A percentile compares a stretch with the other conserved stretches of the same genome.
phyloP scores from a whole-genome alignment of 495 filamentous ascomycete genomes.

The Amniculicola lignicola region DNA sequence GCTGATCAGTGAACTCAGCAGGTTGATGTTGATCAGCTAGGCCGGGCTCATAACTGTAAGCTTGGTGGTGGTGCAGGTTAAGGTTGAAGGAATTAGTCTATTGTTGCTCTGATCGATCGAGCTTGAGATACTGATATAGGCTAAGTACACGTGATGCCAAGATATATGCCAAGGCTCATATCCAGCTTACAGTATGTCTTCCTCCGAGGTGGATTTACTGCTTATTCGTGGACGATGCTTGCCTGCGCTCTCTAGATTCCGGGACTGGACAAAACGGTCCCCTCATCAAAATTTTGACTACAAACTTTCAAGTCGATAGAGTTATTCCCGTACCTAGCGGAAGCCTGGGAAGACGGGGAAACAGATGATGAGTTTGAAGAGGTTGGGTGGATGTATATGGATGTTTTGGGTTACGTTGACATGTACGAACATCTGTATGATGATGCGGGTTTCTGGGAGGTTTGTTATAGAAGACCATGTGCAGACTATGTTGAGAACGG shows the following conservation, averaged over 20 bases:
- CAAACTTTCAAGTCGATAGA: constrained; percentile 3
- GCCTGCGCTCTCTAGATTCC: constrained; percentile 8
- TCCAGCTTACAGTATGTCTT: too few species aligned
- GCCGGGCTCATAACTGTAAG: too few species aligned
- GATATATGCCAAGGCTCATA: too few species aligned
- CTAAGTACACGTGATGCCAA: too few species aligned
- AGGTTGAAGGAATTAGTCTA: too few species aligned
- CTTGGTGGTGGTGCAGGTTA: too few species aligned
- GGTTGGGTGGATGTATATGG: constrained; percentile 19
- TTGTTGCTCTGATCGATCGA: too few species aligned
- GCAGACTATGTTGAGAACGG: constrained; percentile 2
- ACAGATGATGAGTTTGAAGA: constrained; percentile 1
- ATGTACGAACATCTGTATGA: constrained; percentile 1
- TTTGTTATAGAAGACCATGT: constrained; percentile 1
- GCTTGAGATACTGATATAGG: too few species aligned
- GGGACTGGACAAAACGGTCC: neutral
- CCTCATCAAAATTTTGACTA: constrained; percentile 10
- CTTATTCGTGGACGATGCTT: constrained; percentile 16
- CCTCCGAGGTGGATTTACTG: constrained; percentile 17
- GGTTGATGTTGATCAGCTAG: too few species aligned
- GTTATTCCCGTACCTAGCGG: neutral
- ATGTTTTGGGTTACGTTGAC: neutral
- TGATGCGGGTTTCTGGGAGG: neutral
- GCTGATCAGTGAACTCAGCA: too few species aligned
- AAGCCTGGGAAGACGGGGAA: constrained; percentile 17